A percentile compares a stretch with the other conserved stretches of the same genome.
Conservation (phyloP, 1,284 basidiomycete species). For the Erythrobasidium hasegawianum region DNA sequence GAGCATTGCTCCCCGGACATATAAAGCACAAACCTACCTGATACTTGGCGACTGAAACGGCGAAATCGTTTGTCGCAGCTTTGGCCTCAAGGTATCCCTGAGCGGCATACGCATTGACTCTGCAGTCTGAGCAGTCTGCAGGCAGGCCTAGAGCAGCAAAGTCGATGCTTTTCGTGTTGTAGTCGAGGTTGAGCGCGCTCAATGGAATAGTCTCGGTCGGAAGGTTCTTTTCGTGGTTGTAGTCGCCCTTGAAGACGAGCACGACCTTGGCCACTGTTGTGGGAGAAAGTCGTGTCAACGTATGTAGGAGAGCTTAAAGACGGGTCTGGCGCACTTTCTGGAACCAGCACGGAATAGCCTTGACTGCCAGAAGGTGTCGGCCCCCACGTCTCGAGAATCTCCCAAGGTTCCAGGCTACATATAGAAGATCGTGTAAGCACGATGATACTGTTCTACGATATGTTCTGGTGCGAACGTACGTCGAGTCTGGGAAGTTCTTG, state of each 20-base stretch:
- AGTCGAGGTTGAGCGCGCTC: neutral
- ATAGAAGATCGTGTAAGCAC: too few species aligned
- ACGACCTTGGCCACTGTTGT: slow-evolving; percentile 34
- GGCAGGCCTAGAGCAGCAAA: slow-evolving; percentile 21
- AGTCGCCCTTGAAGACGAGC: slow-evolving; percentile 35
- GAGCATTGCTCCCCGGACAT: too few species aligned
- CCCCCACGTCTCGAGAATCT: slow-evolving; percentile 20
- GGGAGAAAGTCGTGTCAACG: neutral
- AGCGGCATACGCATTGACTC: slow-evolving; percentile 31
- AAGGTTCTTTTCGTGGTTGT: slow-evolving; percentile 29
- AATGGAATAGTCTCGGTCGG: slow-evolving; percentile 2
- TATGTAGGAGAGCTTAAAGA: neutral
- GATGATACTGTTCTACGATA: too few species aligned
- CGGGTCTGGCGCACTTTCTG: slow-evolving; percentile 6
- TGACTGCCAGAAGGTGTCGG: slow-evolving; percentile 12
- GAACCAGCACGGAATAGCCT: slow-evolving; percentile 36
- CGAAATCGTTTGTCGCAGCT: slow-evolving; percentile 32
- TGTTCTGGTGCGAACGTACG: neutral
- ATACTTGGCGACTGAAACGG: slow-evolving; percentile 18
- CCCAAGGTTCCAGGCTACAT: slow-evolving; percentile 9
- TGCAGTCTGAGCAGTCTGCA: slow-evolving; percentile 30
- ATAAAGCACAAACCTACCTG: too few species aligned
- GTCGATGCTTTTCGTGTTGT: neutral
- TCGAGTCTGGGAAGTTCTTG: slow-evolving; percentile 34
- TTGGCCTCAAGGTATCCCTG: slow-evolving; percentile 30